Evolutionary conservation across 306 rosid genomes (phyloP), one percentile per base, ranked within the genome.

Genomic region (Pyrus pyrifolia): DNA sequence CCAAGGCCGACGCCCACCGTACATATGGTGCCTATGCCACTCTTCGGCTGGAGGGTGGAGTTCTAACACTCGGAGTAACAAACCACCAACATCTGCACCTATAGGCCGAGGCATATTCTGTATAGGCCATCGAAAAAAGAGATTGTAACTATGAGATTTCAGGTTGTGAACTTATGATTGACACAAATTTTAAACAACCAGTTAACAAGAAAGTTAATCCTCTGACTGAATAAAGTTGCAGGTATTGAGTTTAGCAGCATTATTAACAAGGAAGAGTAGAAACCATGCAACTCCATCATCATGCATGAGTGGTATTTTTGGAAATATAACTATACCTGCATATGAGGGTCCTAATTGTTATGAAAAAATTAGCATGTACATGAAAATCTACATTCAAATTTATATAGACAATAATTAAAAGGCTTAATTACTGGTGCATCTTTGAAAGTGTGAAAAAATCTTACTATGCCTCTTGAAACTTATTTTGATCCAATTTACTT

Each of bases 1-100:
- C 97, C 91, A 92, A 31, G 97, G 86, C 79, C 92, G 33, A 0
- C 97, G 0, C 31, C 35, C 35, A 53, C 91, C 98, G 68, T 85
- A 89, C 93, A 89, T 89, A 83, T 90, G 90, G 58, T 91, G 79
- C 79, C 93, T 86, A 75, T 92, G 93, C 98, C 98, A 92, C 87
- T 95, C 96, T 81, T 92, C 97, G 19, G 97, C 92, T 38, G 96
- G 97, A 74, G 98, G 97, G 75, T 90, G 92, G 71, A 92, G 97
- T 81, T 95, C 97, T 77, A 95, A 90, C 80, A 92, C 93, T 59
- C 96, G 93, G 67, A 95, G 92, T 79, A 92, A 86, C 67, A 90
- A 85, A 77, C 97, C 93, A 77, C 96, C 96, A 72, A 92, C 97
- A 86, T 90, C 97, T 33, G 96, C 92, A 79, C 93, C 92, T 90